Conservation (phyloP, 2,329 filamentous ascomycete species). For the Apiospora sp. region DNA sequence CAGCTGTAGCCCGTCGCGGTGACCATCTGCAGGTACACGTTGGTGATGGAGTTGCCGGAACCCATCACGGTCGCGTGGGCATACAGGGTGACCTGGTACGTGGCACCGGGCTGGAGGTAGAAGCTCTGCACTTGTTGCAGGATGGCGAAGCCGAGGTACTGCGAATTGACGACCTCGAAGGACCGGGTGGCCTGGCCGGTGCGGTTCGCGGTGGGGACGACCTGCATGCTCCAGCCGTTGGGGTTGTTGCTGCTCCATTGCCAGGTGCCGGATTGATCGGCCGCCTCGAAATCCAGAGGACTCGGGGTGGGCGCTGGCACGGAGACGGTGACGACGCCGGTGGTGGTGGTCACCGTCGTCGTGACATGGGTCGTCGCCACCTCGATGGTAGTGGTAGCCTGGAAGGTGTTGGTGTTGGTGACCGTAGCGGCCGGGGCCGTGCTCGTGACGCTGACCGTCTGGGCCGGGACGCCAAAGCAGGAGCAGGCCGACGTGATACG, state of each 20-base stretch:
- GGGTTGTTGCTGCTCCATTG: background rate
- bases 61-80: background rate
- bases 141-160: background rate
- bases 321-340: background rate
- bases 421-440: background rate
- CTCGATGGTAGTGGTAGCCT: background rate
- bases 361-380: background rate
- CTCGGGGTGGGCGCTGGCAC: background rate
- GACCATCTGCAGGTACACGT: background rate
- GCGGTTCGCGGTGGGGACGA: background rate
- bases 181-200: background rate
- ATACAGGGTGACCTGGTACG: background rate
- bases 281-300: background rate
- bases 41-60: background rate
- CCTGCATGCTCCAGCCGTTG: background rate
- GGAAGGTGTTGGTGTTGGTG: background rate
- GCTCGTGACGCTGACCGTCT: background rate
- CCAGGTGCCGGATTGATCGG: background rate
- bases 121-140: background rate
- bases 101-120: background rate
- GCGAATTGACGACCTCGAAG: background rate
- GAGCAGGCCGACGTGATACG: conserved; percentile 3
- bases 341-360: background rate
- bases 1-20: background rate
- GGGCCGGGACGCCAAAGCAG: background rate